Conservation (phyloP, 2,329 filamentous ascomycete species). For the Cadophora malorum region DNA sequence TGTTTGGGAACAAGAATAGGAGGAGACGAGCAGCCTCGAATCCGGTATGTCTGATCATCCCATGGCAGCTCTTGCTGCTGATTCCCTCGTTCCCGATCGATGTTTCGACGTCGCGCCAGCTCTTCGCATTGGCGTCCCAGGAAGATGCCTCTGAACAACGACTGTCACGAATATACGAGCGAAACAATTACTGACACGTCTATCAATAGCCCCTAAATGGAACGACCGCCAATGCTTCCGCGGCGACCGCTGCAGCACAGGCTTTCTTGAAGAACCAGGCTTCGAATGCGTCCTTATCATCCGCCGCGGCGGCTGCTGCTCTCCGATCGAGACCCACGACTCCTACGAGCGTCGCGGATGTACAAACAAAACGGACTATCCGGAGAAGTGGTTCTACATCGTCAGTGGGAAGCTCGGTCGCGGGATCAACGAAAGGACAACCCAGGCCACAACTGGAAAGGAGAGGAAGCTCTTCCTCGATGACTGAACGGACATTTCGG, state of each 20-base stretch:
- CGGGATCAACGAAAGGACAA: slow-evolving; percentile 48
- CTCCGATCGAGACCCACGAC: slow-evolving; percentile 79
- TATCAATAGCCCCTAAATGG: slow-evolving; percentile 62
- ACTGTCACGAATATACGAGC: slow-evolving; percentile 20
- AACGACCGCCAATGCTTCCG: slow-evolving; percentile 72
- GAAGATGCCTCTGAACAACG: slow-evolving; percentile 21
- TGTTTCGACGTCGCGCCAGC: slow-evolving; percentile 33
- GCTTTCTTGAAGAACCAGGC: slow-evolving; percentile 76
- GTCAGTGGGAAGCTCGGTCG: slow-evolving; percentile 62
- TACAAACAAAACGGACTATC: slow-evolving; percentile 85
- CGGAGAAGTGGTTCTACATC: slow-evolving; percentile 76
- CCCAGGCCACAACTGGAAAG: slow-evolving; percentile 60
- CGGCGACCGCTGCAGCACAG: slow-evolving; percentile 79
- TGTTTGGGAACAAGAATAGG: slow-evolving; percentile 47
- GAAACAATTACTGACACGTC: slow-evolving; percentile 37
- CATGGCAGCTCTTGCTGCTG: slow-evolving; percentile 6
- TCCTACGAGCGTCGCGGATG: slow-evolving; percentile 79
- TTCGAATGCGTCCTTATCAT: slow-evolving; percentile 73
- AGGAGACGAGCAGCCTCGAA: slow-evolving; percentile 50
- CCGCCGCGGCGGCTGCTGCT: slow-evolving; percentile 85
- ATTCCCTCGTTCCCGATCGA: slow-evolving; percentile 16
- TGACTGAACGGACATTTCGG: slow-evolving; percentile 89
- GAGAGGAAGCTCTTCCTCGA: slow-evolving; percentile 75
- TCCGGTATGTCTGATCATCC: slow-evolving; percentile 45
- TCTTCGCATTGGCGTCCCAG: slow-evolving; percentile 28